These are phyloP conservation scores for Pythium coloratum DNA, from an alignment of 352 stramenopile species.

Conservation along the genomic window DNA sequence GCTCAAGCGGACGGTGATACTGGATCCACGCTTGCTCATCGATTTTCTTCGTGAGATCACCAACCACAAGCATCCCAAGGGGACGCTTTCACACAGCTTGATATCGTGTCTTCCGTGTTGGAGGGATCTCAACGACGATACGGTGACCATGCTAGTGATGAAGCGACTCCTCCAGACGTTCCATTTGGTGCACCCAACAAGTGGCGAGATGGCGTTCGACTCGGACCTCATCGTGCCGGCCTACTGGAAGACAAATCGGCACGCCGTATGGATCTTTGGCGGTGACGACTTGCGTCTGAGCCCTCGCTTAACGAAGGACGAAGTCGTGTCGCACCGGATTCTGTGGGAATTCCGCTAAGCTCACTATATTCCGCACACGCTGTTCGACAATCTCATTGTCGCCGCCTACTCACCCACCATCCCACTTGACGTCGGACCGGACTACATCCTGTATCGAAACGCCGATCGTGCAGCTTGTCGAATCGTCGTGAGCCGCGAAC, in stretches of 20 bases:
- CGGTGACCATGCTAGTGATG: conserved; percentile 8
- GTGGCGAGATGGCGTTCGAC: conserved; percentile 8
- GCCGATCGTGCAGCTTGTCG: background rate
- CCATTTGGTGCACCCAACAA: conserved; percentile 10
- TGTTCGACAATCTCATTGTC: background rate
- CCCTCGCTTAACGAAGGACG: background rate
- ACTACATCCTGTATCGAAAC: background rate
- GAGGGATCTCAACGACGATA: background rate
- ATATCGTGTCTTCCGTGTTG: no score
- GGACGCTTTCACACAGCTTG: background rate
- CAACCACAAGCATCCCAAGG: conserved; percentile 1
- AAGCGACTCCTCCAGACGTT: conserved; percentile 27
- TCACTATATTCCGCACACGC: background rate
- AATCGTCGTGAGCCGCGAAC: background rate
- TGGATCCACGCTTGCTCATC: conserved; percentile 17
- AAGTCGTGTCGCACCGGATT: background rate
- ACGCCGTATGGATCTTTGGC: background rate
- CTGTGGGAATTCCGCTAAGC: background rate
- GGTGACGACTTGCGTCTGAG: background rate
- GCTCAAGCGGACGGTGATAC: conserved; percentile 1
- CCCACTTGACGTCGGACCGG: background rate
- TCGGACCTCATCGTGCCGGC: conserved; percentile 16
- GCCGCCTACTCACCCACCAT: background rate
- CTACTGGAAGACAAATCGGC: background rate
- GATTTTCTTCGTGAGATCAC: conserved; percentile 15